phyloP scores from a whole-genome alignment of 2,329 filamentous ascomycete genomes.

The Phyllosticta citribraziliensis region DNA sequence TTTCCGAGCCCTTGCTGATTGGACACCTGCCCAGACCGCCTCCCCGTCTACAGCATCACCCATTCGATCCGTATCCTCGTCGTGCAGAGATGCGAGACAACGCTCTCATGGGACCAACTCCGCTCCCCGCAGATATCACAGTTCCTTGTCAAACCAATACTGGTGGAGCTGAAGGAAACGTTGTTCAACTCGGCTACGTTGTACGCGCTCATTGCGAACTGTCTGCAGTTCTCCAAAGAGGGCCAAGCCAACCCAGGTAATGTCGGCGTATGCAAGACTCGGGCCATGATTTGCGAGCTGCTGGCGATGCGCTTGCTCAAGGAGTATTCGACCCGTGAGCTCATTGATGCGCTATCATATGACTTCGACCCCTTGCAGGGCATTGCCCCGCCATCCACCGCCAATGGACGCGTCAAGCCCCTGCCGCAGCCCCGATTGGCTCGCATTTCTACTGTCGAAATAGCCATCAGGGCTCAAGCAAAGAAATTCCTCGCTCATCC shows the following conservation, averaged over 20 bases:
- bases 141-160: slow-evolving; percentile 91
- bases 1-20: slow-evolving; percentile 16
- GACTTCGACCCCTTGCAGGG: slow-evolving; percentile 92
- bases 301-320: slow-evolving; percentile 81
- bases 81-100: slow-evolving; percentile 78
- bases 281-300: slow-evolving; percentile 82
- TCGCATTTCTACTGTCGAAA: slow-evolving; percentile 80
- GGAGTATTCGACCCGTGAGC: slow-evolving; percentile 78
- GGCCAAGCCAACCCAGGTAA: slow-evolving; percentile 72
- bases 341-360: slow-evolving; percentile 90
- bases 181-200: slow-evolving; percentile 81
- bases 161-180: slow-evolving; percentile 71
- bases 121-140: slow-evolving; percentile 93
- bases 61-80: slow-evolving; percentile 83
- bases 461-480: slow-evolving; percentile 84
- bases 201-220: slow-evolving; percentile 88
- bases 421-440: slow-evolving; percentile 43
- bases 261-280: slow-evolving; percentile 70
- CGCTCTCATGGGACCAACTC: slow-evolving; percentile 87
- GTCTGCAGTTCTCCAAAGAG: slow-evolving; percentile 86
- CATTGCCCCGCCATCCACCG: slow-evolving; percentile 43
- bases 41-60: slow-evolving; percentile 84
- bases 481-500: slow-evolving; percentile 90
- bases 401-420: slow-evolving; percentile 9
- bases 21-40: slow-evolving; percentile 50